Percentiles rank a stretch among this genome's conserved stretches.
These are phyloP conservation scores for Hypoxylon sp. DNA, from an alignment of 2,329 filamentous ascomycete genomes.

Conservation along the genomic window DNA sequence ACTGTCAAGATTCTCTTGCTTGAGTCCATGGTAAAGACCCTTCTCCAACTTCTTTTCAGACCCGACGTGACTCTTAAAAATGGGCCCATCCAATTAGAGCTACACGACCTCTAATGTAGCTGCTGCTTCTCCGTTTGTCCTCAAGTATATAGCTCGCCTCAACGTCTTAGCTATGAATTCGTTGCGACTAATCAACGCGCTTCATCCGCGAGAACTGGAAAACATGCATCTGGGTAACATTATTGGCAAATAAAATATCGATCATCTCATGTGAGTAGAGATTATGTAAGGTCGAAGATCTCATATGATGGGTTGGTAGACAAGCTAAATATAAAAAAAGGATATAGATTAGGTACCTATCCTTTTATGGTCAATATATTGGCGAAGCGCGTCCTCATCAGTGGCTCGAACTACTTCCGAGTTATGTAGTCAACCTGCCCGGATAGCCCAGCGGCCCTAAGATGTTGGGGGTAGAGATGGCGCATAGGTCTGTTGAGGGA, in stretches of 20 bases:
- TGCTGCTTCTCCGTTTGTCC: neutral
- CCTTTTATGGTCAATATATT: slow-evolving; percentile 63
- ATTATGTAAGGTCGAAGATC: too few species aligned
- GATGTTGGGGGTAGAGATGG: slow-evolving; percentile 22
- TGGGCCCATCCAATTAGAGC: slow-evolving; percentile 11
- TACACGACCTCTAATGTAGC: neutral
- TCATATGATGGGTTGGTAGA: neutral
- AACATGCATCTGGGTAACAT: slow-evolving; percentile 64
- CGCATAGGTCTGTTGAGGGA: slow-evolving; percentile 28
- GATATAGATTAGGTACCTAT: slow-evolving; percentile 52
- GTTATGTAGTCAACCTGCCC: slow-evolving; percentile 49
- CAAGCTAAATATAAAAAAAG: neutral
- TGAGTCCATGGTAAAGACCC: too few species aligned
- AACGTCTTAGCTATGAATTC: slow-evolving; percentile 54
- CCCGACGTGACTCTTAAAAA: slow-evolving; percentile 9
- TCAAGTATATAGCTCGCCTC: slow-evolving; percentile 15
- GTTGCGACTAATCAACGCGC: slow-evolving; percentile 61
- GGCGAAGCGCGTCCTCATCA: slow-evolving; percentile 61
- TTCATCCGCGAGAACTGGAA: slow-evolving; percentile 69
- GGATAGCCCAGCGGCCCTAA: slow-evolving; percentile 39
- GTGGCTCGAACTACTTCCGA: slow-evolving; percentile 64
- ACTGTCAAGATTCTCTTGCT: slow-evolving; percentile 48
- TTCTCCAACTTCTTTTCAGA: slow-evolving; percentile 45
- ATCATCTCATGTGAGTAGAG: too few species aligned
- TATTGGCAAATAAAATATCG: slow-evolving; percentile 52